A percentile compares a stretch with the other conserved stretches of the same genome.
Conservation (phyloP, 441 rosid genomes). For the Eugenia klotzschiana region DNA sequence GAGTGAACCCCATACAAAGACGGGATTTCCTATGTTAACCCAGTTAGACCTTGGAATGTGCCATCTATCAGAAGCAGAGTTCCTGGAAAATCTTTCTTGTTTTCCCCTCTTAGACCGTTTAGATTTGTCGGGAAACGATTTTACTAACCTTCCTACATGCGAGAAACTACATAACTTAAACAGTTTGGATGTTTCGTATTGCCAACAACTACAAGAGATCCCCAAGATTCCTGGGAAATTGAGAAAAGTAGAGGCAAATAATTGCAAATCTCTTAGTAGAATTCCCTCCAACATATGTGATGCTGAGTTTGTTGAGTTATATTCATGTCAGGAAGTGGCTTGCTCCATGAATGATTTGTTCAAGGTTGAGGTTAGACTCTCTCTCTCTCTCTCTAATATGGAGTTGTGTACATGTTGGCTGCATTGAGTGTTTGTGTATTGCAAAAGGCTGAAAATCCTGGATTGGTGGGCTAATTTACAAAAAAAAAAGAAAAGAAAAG, state of each 20-base stretch:
- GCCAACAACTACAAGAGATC: not conserved
- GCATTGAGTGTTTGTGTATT: not conserved
- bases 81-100: not conserved
- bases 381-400: not conserved
- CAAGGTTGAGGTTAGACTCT: no score
- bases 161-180: not conserved
- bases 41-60: fast-evolving
- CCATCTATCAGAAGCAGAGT: not conserved
- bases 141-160: not conserved
- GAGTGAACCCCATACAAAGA: no score
- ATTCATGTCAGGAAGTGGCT: no score
- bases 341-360: no score
- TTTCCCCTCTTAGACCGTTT: fast-evolving
- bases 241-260: fast-evolving
- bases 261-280: not conserved
- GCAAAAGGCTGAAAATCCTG: not conserved
- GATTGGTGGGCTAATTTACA: not conserved
- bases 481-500: not conserved
- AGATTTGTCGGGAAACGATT: fast-evolving
- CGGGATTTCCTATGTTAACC: no score
- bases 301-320: no score
- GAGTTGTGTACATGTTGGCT: not conserved
- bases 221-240: not conserved
- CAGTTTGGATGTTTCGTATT: fast-evolving
- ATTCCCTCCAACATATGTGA: not conserved